These are phyloP conservation scores for Debaryomyces robertsiae DNA, from an alignment of 1,139 yeast species.

Conservation along the genomic window DNA sequence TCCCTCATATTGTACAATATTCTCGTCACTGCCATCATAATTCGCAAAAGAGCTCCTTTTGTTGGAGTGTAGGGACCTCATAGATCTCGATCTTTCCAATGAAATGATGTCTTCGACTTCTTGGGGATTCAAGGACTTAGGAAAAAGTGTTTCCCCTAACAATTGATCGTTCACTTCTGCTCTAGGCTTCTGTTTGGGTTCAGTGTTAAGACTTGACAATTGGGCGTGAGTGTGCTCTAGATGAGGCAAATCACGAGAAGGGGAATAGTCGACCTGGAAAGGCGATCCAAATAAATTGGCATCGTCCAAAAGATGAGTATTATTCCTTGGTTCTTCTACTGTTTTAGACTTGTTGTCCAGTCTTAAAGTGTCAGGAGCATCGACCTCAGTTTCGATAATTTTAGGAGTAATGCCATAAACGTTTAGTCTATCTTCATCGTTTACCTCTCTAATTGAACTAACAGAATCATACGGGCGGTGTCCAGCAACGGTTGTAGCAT, in stretches of 20 bases:
- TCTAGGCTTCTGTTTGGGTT: constrained; percentile 12
- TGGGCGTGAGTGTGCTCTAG: constrained; percentile 1
- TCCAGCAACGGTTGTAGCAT: neutral
- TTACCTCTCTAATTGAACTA: constrained; percentile 39
- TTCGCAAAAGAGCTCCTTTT: constrained; percentile 48
- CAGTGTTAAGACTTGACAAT: constrained; percentile 4
- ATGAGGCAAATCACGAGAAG: constrained; percentile 2
- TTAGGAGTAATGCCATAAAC: neutral
- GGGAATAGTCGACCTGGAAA: constrained; percentile 28
- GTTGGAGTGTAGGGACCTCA: constrained; percentile 47
- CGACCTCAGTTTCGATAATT: constrained; percentile 6
- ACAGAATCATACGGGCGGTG: constrained; percentile 12
- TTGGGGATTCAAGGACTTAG: constrained; percentile 62
- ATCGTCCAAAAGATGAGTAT: constrained; percentile 12
- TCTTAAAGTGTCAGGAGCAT: neutral
- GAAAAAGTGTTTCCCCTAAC: constrained; percentile 69
- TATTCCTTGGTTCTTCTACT: too few relatives aligned
- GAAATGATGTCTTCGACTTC: constrained; percentile 78
- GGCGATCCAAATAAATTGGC: constrained; percentile 36
- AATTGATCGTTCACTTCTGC: constrained; percentile 20
- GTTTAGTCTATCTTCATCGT: constrained; percentile 25
- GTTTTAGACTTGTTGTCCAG: too few relatives aligned
- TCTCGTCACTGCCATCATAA: constrained; percentile 52
- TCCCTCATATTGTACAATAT: constrained; percentile 37
- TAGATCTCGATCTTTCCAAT: constrained; percentile 67